Conservation (phyloP, 2,329 filamentous ascomycete species). For the Capronia coronata region DNA sequence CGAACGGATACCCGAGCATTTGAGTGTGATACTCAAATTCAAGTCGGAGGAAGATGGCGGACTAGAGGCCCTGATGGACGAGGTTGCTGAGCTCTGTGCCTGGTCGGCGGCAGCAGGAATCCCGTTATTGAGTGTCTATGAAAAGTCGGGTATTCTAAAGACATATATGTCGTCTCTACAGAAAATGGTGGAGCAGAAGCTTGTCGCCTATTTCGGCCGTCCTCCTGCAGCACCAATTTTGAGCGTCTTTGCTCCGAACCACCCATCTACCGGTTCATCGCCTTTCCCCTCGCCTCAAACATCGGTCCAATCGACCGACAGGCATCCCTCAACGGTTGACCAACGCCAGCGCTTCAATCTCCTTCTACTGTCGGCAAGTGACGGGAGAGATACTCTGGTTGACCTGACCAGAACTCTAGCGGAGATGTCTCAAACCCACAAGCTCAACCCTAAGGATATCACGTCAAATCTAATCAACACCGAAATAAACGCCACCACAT, state of each 20-base stretch:
- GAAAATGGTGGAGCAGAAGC: conserved; percentile 67
- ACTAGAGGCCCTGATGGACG: conserved; percentile 76
- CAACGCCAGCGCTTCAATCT: conserved; percentile 47
- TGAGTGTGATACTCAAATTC: conserved; percentile 77
- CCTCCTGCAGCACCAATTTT: conserved; percentile 59
- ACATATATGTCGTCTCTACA: conserved; percentile 81
- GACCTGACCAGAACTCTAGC: conserved; percentile 90
- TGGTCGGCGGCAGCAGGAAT: conserved; percentile 92
- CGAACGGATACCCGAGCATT: conserved; percentile 68
- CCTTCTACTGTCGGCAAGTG: conserved; percentile 76
- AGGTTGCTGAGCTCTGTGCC: conserved; percentile 83
- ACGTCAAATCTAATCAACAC: conserved; percentile 79
- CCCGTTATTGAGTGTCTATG: conserved; percentile 80
- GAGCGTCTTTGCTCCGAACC: conserved; percentile 65
- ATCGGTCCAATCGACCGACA: conserved; percentile 24
- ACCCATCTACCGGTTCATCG: conserved; percentile 31
- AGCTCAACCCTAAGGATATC: conserved; percentile 75
- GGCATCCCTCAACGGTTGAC: conserved; percentile 16
- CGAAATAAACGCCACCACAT: conserved; percentile 61
- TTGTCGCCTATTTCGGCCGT: conserved; percentile 80
- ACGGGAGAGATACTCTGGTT: conserved; percentile 87
- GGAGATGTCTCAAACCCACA: conserved; percentile 88
- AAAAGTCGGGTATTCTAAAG: conserved; percentile 80
- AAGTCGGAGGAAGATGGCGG: conserved; percentile 66
- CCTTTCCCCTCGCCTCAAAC: conserved; percentile 14